These are phyloP conservation scores for Adansonia grandidieri DNA, from an alignment of 441 rosid genomes.

Conservation along the genomic window DNA sequence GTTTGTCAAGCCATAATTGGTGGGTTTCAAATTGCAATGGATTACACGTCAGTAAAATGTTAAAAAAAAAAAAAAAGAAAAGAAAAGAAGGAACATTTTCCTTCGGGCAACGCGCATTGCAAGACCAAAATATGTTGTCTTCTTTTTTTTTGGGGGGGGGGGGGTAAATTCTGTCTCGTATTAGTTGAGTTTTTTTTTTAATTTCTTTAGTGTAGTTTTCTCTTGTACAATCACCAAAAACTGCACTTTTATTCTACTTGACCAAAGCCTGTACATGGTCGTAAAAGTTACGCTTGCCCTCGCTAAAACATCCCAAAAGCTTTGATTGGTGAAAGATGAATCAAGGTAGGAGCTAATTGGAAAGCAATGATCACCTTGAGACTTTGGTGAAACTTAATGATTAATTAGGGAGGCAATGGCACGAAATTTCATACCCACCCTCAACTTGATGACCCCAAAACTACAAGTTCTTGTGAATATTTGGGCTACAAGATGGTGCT, in stretches of 20 bases:
- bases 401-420: not conserved
- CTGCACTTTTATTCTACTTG: no score
- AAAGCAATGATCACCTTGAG: not conserved
- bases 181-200: no score
- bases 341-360: not conserved
- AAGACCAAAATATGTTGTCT: no score
- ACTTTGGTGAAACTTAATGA: not conserved
- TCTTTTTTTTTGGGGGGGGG: no score
- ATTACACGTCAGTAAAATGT: no score
- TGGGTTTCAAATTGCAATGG: not conserved
- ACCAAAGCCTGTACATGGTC: no score
- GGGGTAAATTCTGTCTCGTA: no score
- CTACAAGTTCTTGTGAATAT: not conserved
- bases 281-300: no score
- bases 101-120: not conserved
- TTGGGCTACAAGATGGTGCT: not conserved
- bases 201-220: no score
- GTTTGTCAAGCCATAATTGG: not conserved
- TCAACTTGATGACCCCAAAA: not conserved
- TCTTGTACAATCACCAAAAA: no score
- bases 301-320: not conserved
- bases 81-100: no score
- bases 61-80: no score
- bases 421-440: not conserved
- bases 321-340: not conserved